Evolutionary conservation across 331 rosid genomes (phyloP).

Genomic region (Dryas integrifolia): DNA sequence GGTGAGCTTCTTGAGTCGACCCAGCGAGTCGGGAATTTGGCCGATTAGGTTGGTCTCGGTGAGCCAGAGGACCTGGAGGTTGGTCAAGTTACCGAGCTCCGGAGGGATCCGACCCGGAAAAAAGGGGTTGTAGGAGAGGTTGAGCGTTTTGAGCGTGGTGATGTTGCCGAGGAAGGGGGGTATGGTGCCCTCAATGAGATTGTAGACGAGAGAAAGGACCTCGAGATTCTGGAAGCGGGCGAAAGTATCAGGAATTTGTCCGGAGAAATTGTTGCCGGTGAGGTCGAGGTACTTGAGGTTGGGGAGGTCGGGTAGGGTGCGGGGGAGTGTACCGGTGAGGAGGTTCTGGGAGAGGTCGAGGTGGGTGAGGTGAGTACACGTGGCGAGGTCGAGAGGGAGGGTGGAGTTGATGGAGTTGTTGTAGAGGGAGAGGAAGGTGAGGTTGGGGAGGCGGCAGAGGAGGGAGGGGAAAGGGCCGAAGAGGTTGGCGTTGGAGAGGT

Average conservation of each 20-base stretch:
- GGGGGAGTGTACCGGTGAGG: slow-evolving; percentile 65
- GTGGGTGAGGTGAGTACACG: slow-evolving; percentile 45
- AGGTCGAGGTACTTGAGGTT: slow-evolving; percentile 60
- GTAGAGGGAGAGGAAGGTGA: slow-evolving; percentile 46
- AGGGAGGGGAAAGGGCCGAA: slow-evolving; percentile 50
- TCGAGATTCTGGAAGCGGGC: slow-evolving; percentile 55
- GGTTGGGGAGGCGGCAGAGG: slow-evolving; percentile 59
- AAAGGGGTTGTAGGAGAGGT: slow-evolving; percentile 75
- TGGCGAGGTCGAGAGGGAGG: slow-evolving; percentile 45
- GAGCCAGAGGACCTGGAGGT: slow-evolving; percentile 66
- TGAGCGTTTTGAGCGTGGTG: slow-evolving; percentile 59
- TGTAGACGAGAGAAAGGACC: slow-evolving; percentile 58
- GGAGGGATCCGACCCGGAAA: slow-evolving; percentile 51
- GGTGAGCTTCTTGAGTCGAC: slow-evolving; percentile 40
- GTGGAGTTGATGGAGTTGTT: slow-evolving; percentile 69
- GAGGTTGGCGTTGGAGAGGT: slow-evolving; percentile 57
- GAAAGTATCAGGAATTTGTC: slow-evolving; percentile 48
- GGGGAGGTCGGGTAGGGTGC: slow-evolving; percentile 41
- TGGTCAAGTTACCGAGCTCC: slow-evolving; percentile 57
- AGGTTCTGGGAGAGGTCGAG: slow-evolving; percentile 82
- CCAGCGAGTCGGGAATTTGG: slow-evolving; percentile 59
- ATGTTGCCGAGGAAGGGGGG: slow-evolving; percentile 57
- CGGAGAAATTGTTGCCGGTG: slow-evolving; percentile 76
- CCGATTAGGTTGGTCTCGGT: slow-evolving; percentile 60
- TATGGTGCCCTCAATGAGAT: slow-evolving; percentile 52